Base-by-base conservation (phyloP, 2,329 filamentous ascomycete genomes). In the Bipolaris cookei region DNA sequence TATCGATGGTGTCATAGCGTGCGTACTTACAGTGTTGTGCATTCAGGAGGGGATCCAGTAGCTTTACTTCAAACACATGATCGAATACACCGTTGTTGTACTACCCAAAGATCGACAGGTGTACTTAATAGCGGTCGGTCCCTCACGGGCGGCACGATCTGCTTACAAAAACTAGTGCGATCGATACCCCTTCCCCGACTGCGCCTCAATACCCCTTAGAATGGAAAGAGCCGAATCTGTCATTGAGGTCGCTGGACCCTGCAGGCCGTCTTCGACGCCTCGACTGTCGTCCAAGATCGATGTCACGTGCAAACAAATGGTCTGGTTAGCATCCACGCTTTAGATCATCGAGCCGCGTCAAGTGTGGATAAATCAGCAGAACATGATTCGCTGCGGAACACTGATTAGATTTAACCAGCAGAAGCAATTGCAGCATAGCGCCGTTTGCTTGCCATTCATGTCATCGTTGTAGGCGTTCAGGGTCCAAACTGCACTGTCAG, bases 401-500 rank as follows among this genome's bases (percentile, higher is more conserved):
- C 41, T 30, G 30, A 28, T 51, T 41, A 49, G 37, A 42, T 42
- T 30, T 49, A 38, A 52, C 51, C 25, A 37, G 18, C 51, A 45
- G 54, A 18, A 50, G 20, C 32, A 34, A 42, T 21, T 21, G 25
- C 16, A 37, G 45, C 18, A 34, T 30, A 48, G 51, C 44, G 46
- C 50, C 48, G 51, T 54, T 42, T n/a, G 39, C 37, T 61, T 55
- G 54, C 54, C 48, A 56, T 64, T 59, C 62, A 58, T 63, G 58
- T 67, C 65, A 68, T 68, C 53, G 54, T 58, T 70, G 64, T 61
- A 51, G 54, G 49, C 58, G 47, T 41, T 49, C 64, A 68, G 67
- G 68, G 69, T 72, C 64, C 60, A 66, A 62, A 57, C 57, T 62
- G 56, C 59, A 54, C 59, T 51, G 58, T 57, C 48, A 59, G 49